phyloP scores from a whole-genome alignment of 306 rosid genomes.

The Citrullus amarus region DNA sequence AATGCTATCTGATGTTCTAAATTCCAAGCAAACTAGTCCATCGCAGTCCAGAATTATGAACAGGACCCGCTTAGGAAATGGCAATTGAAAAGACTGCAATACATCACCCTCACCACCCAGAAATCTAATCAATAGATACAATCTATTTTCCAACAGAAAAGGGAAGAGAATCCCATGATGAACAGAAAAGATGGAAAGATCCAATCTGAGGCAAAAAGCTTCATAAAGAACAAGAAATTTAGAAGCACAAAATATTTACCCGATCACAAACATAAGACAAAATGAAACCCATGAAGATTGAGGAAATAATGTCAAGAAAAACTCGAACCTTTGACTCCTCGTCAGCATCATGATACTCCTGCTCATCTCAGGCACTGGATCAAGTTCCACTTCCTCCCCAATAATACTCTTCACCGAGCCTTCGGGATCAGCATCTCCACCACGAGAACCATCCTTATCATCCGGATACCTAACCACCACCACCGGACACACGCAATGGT shows the following conservation, averaged over 20 bases:
- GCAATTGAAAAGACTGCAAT: not conserved
- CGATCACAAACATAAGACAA: not conserved
- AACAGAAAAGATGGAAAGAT: not conserved
- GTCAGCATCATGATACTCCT: constrained; percentile 43
- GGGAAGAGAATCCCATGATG: not conserved
- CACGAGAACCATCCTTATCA: constrained; percentile 22
- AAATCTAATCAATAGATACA: too few relatives aligned
- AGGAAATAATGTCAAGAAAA: not conserved
- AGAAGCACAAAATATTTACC: not conserved
- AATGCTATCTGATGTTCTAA: not conserved
- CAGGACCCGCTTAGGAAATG: not conserved
- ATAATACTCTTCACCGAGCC: constrained; percentile 11
- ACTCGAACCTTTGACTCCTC: constrained; percentile 46
- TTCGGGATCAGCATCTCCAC: constrained; percentile 4
- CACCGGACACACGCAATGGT: constrained; percentile 80
- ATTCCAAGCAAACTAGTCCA: not conserved
- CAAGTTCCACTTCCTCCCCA: constrained; percentile 42
- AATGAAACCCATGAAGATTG: not conserved
- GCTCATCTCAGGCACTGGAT: constrained; percentile 80
- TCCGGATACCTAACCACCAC: constrained; percentile 70
- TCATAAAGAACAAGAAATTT: not conserved
- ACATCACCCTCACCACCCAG: not conserved
- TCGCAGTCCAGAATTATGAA: not conserved
- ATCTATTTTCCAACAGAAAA: not conserved
- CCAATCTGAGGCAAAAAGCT: not conserved